Evolutionary conservation across 805 yeast genomes (phyloP), one percentile per base, ranked within the genome.

Genomic region (Zygosaccharomyces siamensis): DNA sequence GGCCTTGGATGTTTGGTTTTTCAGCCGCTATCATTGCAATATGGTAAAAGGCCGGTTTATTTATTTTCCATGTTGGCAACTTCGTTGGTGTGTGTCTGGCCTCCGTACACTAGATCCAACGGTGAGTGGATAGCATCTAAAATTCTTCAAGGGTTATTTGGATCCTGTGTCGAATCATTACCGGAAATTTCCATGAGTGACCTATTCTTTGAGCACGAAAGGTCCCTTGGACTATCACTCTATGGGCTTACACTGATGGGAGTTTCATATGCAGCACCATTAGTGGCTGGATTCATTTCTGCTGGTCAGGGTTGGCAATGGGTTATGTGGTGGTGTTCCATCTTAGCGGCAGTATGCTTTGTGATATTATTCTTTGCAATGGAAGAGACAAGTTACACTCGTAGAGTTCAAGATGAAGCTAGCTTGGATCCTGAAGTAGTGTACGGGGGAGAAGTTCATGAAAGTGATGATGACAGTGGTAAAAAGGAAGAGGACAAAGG

Each of bases 191-290:
- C 78, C 0, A 69, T 76, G 44, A 68, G 89, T 2, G 95, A 88
- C 62, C 76, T 86, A 62, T 87, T 79, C 62, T 87, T 75, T 67
- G 84, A 81, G 54, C 95, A 87, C 64, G 89, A 86, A 61, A 71
- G 44, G 20, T 41, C 44, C 4, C 44, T 41, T 6, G 80, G 50
- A 63, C 73, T 49, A 78, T 83, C 11, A 69, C 83, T 14, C 71
- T 79, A 32, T 10, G 44, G 28, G 18, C 44, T 41, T 21, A 41
- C 44, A 6, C 37, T 41, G 11, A 41, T 41, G 44, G 35, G 27
- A 11, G 78, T 82, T 7, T 76, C 80, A 38, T 81, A 69, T 55
- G 63, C 79, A 48, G 84, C 84, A 3, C 84, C 85, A 4, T 68
- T 80, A 56, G 71, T 80, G 42, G 81, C 83, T 10, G 84, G 84